Base-by-base conservation (phyloP, 768 basidiomycete genomes). In the Amanita pseudoporphyria region DNA sequence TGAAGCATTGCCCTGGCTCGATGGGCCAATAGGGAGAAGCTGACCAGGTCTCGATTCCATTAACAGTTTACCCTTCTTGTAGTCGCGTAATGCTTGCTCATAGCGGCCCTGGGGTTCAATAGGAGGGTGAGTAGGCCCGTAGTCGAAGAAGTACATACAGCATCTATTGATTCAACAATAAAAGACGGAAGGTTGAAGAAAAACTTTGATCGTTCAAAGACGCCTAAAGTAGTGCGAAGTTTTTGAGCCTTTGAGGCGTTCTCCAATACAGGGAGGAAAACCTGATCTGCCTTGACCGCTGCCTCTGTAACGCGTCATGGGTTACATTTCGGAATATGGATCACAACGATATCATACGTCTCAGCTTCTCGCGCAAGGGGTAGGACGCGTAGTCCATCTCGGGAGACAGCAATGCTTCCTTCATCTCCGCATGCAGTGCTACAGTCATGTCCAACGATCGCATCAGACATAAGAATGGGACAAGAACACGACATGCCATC, bases 161-260 rank as follows among this genome's bases (percentile, higher is more conserved):
- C 84, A 63, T 95, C 87, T 46, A 98, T 86, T 14, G 78, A 84
- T 61, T 94, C 95, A 19, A 87, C 75, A 19, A 99, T 79, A 40
- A 85, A 83, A 26, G 86, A 84, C 0, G 96, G 95, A n/a, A 99
- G 76, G 59, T 95, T 97, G 76, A 98, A 98, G 66, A 98, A 90
- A 75, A 97, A 99, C 59, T 94, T 95, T 45, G 90, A 94, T 37
- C 92, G 78, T 57, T 98, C 95, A 55, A 99, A 97, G 16, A 98
- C 90, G 30, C 90, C 86, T 5, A 98, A 78, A 0, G 96, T 97
- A 0, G 87, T 89, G 32, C 89, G 83, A 3, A 99, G 70, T 63
- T 93, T 90, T 60, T 91, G 83, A 12, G 95, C 92, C 61, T 97
- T 98, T 28, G 89, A 83, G 3, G 93, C 82, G 54, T 97, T 97